These are phyloP conservation scores for Diversispora epigaea DNA, from an alignment of 192 early-diverging fungal species.

Conservation along the genomic window DNA sequence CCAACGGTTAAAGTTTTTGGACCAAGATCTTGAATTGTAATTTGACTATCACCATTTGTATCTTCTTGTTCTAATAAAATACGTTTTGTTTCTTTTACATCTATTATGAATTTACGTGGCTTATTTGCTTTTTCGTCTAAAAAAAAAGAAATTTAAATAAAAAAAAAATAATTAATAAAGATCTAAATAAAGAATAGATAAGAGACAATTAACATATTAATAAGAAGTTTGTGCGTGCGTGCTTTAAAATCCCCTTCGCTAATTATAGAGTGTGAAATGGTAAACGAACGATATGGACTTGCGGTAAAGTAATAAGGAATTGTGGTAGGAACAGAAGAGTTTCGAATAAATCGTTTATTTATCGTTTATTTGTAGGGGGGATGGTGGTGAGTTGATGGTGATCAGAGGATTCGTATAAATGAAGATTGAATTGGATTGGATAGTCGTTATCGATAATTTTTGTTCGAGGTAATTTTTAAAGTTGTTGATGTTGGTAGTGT, in stretches of 20 bases:
- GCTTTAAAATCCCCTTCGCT: no score
- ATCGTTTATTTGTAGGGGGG: no score
- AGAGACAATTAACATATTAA: background rate
- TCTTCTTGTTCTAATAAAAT: slow-evolving; percentile 89
- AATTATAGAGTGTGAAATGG: no score
- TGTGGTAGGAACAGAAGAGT: no score
- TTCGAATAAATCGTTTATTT: no score
- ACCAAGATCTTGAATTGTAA: slow-evolving; percentile 88
- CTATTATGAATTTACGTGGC: slow-evolving; percentile 78
- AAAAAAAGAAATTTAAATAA: background rate
- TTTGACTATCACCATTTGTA: slow-evolving; percentile 92
- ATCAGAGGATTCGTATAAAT: no score
- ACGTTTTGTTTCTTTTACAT: slow-evolving; percentile 80
- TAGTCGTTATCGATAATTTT: no score
- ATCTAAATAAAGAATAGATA: background rate
- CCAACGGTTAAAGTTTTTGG: slow-evolving; percentile 87
- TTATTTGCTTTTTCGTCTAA: slow-evolving; percentile 60
- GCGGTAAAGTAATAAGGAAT: no score
- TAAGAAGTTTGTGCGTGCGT: background rate
- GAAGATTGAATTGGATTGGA: no score
- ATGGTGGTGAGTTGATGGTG: no score
- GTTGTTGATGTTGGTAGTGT: background rate
- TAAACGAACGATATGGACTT: no score
- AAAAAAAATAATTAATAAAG: background rate
- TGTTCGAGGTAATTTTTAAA: background rate